Evolutionary conservation across 352 stramenopile genomes (phyloP).

Genomic region (Pythium sp.): DNA sequence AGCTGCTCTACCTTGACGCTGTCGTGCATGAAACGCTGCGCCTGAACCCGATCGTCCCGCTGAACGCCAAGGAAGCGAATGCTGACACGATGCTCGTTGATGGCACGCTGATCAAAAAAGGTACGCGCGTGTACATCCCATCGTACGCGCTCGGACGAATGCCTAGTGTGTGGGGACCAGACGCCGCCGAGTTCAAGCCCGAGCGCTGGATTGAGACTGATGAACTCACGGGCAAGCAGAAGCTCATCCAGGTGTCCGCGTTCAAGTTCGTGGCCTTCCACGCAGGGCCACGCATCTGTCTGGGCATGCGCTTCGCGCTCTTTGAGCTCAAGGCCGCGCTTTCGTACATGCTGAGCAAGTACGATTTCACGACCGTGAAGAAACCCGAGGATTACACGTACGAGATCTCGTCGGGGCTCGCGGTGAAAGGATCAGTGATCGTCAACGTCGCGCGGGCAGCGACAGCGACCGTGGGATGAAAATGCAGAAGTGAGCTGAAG

Average conservation of each 20-base stretch:
- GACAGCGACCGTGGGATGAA: background rate
- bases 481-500: too few relatives aligned
- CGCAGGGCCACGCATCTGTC: slow-evolving; percentile 39
- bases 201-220: slow-evolving; percentile 59
- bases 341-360: slow-evolving; percentile 35
- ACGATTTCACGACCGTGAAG: slow-evolving; percentile 36
- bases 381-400: slow-evolving; percentile 42
- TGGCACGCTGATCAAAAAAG: slow-evolving; percentile 50
- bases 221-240: slow-evolving; percentile 18
- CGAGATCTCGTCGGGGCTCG: slow-evolving; percentile 28
- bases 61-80: slow-evolving; percentile 51
- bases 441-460: slow-evolving; percentile 17
- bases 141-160: slow-evolving; percentile 48
- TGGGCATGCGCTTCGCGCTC: slow-evolving; percentile 47
- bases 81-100: slow-evolving; percentile 55
- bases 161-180: slow-evolving; percentile 40
- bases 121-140: slow-evolving; percentile 49
- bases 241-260: slow-evolving; percentile 7
- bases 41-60: slow-evolving; percentile 59
- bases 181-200: slow-evolving; percentile 47
- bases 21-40: slow-evolving; percentile 61
- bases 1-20: slow-evolving; percentile 57
- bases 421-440: slow-evolving; percentile 32
- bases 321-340: slow-evolving; percentile 45
- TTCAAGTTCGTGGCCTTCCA: slow-evolving; percentile 40